phyloP scores from a whole-genome alignment of 768 basidiomycete genomes.

The Tricholoma sp. region DNA sequence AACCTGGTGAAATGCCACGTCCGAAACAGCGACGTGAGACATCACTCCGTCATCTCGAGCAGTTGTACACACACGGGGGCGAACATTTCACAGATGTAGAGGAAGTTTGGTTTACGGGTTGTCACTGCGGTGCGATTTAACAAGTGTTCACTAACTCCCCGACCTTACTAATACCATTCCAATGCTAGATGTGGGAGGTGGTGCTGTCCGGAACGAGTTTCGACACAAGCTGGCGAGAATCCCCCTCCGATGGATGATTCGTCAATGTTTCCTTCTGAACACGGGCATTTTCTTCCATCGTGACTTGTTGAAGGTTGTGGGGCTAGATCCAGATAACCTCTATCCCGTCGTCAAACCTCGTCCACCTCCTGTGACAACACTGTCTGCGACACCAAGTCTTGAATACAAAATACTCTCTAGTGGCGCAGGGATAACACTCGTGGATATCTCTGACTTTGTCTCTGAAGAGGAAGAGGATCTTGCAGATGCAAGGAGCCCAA shows the following conservation, averaged over 20 bases:
- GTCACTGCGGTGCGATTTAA: constrained; percentile 53
- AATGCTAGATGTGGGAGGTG: constrained; percentile 66
- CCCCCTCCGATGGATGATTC: constrained; percentile 73
- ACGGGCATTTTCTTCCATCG: constrained; percentile 58
- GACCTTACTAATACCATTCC: not conserved
- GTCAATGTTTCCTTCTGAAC: constrained; percentile 51
- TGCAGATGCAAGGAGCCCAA: constrained; percentile 43
- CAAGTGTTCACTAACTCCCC: not conserved
- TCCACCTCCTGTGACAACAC: constrained; percentile 33
- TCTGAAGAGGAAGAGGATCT: constrained; percentile 60
- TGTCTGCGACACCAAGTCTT: constrained; percentile 17
- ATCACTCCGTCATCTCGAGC: constrained; percentile 36
- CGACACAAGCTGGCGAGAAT: constrained; percentile 63
- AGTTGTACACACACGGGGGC: constrained; percentile 28
- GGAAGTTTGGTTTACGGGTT: constrained; percentile 81
- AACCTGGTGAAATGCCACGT: constrained; percentile 44
- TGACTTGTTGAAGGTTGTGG: constrained; percentile 39
- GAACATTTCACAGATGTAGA: constrained; percentile 50
- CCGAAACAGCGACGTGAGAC: constrained; percentile 24
- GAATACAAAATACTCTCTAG: constrained; percentile 14
- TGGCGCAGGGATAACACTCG: constrained; percentile 18
- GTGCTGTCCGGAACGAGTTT: constrained; percentile 52
- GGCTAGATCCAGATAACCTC: constrained; percentile 41
- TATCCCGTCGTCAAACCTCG: constrained; percentile 36
- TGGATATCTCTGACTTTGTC: constrained; percentile 26